Evolutionary conservation across 2,329 filamentous ascomycete genomes (phyloP), one percentile per base, ranked within the genome.

Genomic region (Reticulascus tulasneorum): DNA sequence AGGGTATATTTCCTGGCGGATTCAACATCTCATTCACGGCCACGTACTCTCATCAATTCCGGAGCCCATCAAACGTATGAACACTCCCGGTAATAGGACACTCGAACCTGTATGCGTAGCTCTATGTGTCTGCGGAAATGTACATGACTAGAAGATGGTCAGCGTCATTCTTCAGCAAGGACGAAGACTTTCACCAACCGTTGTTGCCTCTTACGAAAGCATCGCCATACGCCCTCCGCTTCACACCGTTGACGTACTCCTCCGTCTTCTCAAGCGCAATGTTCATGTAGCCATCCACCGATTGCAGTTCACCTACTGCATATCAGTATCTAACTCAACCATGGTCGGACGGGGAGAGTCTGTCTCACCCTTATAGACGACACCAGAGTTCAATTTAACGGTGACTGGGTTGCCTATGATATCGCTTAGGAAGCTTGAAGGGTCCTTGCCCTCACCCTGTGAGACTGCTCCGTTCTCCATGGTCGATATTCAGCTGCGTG

Each of bases 261-360:
- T 87, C 83, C 15, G 89, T 94, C 67, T 95, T 93, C 64, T 98
- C 93, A 20, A 98, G 77, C 10, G 93, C 91, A 59, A 98, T 96
- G 67, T 98, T 98, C 93, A 98, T 98, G 67, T 97, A 98, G 34
- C 93, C 93, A 62, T 98, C 93, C 32, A 98, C 91, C 1, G 90
- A 95, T 60, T 97, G 90, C 23, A 97, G 76, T 60, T 96, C 89
- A 50, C 93, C 91, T 96, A 21, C 12, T n/a, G 27, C 18, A 9
- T 16, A 9, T 6, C 7, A 9, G 3, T 5, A 8, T 15, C 8
- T 18, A 20, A 12, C 7, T 10, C 4, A 16, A 19, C 9, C 19
- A 21, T 12, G 12, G 11, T 18, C 21, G 20, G 10, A n/a, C n/a
- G n/a, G n/a, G n/a, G n/a, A n/a, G 12, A 9, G 18, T 22, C 21